Conservation (phyloP, 805 yeast genomes). For the Metschnikowia colocasiae region DNA sequence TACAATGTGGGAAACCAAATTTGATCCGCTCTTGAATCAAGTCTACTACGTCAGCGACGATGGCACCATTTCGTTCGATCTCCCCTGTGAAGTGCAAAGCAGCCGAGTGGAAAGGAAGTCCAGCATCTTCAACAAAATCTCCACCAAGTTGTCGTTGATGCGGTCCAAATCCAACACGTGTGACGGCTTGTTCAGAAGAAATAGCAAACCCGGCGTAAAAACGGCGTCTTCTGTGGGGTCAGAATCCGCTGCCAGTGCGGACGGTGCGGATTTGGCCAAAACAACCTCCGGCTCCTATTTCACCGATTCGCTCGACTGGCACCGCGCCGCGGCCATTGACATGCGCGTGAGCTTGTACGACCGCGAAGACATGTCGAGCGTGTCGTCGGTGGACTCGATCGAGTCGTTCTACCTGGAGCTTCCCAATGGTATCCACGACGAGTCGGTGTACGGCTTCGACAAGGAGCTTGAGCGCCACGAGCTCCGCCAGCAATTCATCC, state of each 20-base stretch:
- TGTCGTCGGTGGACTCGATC: slow-evolving; percentile 23
- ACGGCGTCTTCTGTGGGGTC: neutral
- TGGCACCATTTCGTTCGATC: slow-evolving; percentile 17
- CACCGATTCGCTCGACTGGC: neutral
- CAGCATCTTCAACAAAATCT: slow-evolving; percentile 10
- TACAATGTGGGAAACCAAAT: slow-evolving; percentile 16
- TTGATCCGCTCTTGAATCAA: slow-evolving; percentile 16
- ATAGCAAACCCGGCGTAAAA: neutral
- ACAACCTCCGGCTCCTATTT: slow-evolving; percentile 1
- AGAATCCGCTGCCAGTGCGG: neutral
- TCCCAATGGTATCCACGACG: slow-evolving; percentile 15
- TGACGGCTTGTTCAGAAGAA: neutral
- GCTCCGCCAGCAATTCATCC: slow-evolving; percentile 36
- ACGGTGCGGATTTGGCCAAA: neutral
- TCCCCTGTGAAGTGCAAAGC: slow-evolving; percentile 19
- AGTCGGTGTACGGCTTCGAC: slow-evolving; percentile 15
- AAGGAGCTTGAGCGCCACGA: slow-evolving; percentile 37
- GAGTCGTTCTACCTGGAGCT: slow-evolving; percentile 22
- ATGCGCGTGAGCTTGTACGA: slow-evolving; percentile 13
- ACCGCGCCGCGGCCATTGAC: slow-evolving; percentile 9
- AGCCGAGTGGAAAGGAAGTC: neutral
- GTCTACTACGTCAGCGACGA: slow-evolving; percentile 15
- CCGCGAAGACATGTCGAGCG: slow-evolving; percentile 21
- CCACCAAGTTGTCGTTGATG: slow-evolving; percentile 12
- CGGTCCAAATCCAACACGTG: slow-evolving; percentile 9